Base-by-base conservation (phyloP, 2,329 filamentous ascomycete genomes). In the Dothideomycetes sp. region DNA sequence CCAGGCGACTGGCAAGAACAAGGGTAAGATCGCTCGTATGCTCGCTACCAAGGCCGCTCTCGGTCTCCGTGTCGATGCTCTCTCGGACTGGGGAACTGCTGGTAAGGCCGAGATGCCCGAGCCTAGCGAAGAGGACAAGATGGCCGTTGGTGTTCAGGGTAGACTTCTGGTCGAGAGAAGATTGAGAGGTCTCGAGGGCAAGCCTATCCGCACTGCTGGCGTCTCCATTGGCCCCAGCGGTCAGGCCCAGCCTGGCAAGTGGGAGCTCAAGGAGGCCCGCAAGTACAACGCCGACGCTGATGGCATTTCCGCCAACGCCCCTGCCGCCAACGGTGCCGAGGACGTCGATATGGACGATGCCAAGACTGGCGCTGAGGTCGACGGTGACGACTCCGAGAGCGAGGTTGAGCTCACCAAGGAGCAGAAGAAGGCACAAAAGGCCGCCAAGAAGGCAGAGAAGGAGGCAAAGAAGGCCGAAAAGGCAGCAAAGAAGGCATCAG, bases 21-120 rank as follows among this genome's bases (percentile, higher is more conserved):
- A 98, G 80, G 91, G 91, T 55, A 98, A 98, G 74, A 94, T 98
- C 58, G 91, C 91, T 29, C 85, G 91, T 74, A 87, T 94, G 72
- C 76, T 98, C 47, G 84, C 91, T 34, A 83, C 89, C 52, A 96
- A 96, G 73, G 80, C 89, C 33, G 86, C 91, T 18, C 77, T 98
- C 36, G 88, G 88, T 71, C 73, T 95, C 34, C 87, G 91, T 66
- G 84, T 94, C 35, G 91, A 98, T 63, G 86, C 91, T 19, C 74
- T 93, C 31, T 79, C 80, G 40, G 83, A 88, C 48, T 86, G 83
- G 71, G 76, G 76, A 48, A 73, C 74, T 33, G 76, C 82, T 43
- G 77, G 76, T 45, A 71, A 81, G 45, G 78, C 82, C 34, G 70
- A 66, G 30, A 68, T 75, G 46, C 55, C 58, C 50, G 68, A 74